Evolutionary conservation across 164 flowering plant species (phyloP).

Genomic region (Umbellularia californica): DNA sequence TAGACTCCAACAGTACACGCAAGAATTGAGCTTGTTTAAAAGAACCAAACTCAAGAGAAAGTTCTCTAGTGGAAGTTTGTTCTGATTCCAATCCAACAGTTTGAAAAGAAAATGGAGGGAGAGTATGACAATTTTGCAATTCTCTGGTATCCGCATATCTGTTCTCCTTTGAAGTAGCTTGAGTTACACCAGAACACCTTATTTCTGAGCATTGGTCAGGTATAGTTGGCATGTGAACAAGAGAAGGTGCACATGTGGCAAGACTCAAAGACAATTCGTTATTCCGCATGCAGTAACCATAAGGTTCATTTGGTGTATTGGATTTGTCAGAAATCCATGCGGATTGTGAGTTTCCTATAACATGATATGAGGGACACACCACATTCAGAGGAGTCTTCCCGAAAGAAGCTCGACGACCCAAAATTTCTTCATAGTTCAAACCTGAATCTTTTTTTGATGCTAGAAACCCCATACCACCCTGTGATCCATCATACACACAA

Average conservation of each 20-base stretch:
- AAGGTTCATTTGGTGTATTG: conserved; percentile 20
- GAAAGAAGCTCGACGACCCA: conserved; percentile 15
- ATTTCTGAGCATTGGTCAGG: conserved; percentile 49
- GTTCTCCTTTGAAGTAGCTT: conserved; percentile 9
- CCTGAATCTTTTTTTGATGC: conserved; percentile 7
- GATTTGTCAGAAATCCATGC: conserved; percentile 30
- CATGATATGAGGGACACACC: conserved; percentile 20
- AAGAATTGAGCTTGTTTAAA: conserved; percentile 22
- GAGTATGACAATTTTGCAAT: conserved; percentile 2
- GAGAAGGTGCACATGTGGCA: conserved; percentile 42
- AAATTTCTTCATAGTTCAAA: conserved; percentile 14
- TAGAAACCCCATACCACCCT: conserved; percentile 4
- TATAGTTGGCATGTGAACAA: conserved; percentile 15
- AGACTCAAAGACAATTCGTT: conserved; percentile 73
- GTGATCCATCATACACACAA: conserved; percentile 23
- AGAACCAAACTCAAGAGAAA: conserved; percentile 33
- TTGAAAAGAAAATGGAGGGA: conserved; percentile 16
- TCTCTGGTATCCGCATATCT: background rate
- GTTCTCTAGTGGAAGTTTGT: conserved; percentile 38
- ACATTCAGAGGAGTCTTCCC: conserved; percentile 15
- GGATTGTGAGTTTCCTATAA: conserved; percentile 17
- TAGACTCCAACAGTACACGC: conserved; percentile 42
- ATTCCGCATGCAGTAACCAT: conserved; percentile 24
- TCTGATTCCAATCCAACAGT: conserved; percentile 34
- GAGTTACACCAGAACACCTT: conserved; percentile 29